Evolutionary conservation across 345 rosid genomes (phyloP).

Genomic region (Lumnitzera racemosa): DNA sequence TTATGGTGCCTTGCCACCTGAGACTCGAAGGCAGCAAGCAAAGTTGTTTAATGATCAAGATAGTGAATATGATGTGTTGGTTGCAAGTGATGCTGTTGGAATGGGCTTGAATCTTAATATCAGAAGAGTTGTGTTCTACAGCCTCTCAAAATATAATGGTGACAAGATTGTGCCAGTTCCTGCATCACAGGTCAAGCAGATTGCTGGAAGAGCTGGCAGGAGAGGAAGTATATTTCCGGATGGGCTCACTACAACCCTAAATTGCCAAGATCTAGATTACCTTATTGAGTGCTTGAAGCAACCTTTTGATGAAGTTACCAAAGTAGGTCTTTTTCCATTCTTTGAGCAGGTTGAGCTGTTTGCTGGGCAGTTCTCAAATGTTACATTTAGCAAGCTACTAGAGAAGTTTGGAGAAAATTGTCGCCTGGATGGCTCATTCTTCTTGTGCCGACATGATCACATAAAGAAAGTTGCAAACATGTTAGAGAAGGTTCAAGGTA

Average conservation of each 20-base stretch:
- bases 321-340: slow-evolving; percentile 85
- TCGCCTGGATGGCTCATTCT: slow-evolving; percentile 79
- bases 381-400: slow-evolving; percentile 53
- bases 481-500: slow-evolving; percentile 73
- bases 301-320: slow-evolving; percentile 73
- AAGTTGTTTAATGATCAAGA: slow-evolving; percentile 79
- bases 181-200: slow-evolving; percentile 88
- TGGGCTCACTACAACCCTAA: slow-evolving; percentile 79
- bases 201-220: slow-evolving; percentile 95
- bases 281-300: slow-evolving; percentile 77
- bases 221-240: slow-evolving; percentile 87
- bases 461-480: slow-evolving; percentile 91
- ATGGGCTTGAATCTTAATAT: slow-evolving; percentile 96
- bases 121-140: slow-evolving; percentile 76
- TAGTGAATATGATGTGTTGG: slow-evolving; percentile 85
- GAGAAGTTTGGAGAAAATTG: slow-evolving; percentile 74
- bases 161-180: slow-evolving; percentile 76
- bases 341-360: slow-evolving; percentile 92
- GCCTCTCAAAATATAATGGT: slow-evolving; percentile 74
- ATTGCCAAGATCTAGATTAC: slow-evolving; percentile 62
- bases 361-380: slow-evolving; percentile 54
- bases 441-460: slow-evolving; percentile 70
- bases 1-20: slow-evolving; percentile 93
- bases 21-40: slow-evolving; percentile 92
- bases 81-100: slow-evolving; percentile 97